Evolutionary conservation across 2,329 filamentous ascomycete species (phyloP).

Genomic region (Fusarium sp.): DNA sequence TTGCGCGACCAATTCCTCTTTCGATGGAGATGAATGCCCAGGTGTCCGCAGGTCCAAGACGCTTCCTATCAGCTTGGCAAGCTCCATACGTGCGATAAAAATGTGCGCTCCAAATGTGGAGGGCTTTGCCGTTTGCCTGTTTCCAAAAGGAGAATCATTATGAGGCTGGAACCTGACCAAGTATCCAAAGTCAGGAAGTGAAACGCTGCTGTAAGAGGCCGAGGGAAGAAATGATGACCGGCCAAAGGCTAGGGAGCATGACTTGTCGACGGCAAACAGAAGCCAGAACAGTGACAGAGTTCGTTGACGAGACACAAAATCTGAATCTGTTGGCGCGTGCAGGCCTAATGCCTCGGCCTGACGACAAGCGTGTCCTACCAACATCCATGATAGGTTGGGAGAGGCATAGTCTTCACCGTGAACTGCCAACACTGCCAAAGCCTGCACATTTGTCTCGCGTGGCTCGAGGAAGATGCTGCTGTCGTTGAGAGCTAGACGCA

Average conservation of each 20-base stretch:
- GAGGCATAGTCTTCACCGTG: constrained; percentile 27
- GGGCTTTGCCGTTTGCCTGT: rapidly evolving
- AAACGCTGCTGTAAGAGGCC: background rate
- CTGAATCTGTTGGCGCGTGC: background rate
- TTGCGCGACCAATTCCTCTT: background rate
- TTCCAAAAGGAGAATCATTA: background rate
- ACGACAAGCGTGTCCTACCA: constrained; percentile 25
- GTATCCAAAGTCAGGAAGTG: background rate
- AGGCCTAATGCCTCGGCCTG: constrained; percentile 18
- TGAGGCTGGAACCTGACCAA: background rate
- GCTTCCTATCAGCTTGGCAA: background rate
- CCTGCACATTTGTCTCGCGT: constrained; percentile 4
- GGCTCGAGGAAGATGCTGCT: constrained; percentile 25
- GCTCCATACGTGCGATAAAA: background rate
- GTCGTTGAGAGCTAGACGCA: constrained; percentile 20
- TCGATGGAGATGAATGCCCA: too few relatives aligned
- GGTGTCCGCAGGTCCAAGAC: background rate
- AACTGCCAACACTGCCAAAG: background rate
- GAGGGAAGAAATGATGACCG: constrained; percentile 7
- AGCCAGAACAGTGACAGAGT: constrained; percentile 18
- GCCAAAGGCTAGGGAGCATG: constrained; percentile 23
- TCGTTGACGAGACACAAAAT: background rate
- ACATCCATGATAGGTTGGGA: constrained; percentile 24
- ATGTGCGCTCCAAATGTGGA: background rate
- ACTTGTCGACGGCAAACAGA: constrained; percentile 22